Base-by-base conservation (phyloP, 768 basidiomycete genomes). In the Lactarius deliciosus region DNA sequence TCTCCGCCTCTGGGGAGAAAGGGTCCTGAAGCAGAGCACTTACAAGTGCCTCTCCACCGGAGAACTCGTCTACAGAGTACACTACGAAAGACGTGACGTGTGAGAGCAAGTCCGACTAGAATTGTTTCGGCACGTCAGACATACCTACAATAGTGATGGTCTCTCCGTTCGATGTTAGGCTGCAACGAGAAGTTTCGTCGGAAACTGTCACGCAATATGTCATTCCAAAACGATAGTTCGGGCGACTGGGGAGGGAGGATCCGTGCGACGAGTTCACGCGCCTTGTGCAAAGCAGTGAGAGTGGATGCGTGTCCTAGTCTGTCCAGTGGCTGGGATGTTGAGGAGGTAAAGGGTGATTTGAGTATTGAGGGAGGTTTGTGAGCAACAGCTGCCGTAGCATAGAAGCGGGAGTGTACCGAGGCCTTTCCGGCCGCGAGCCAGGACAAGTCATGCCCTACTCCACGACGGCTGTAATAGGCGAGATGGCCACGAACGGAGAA, bases 11-110 rank as follows among this genome's bases (percentile, higher is more conserved):
- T n/a, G 85, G 83, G 2, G 80, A 78, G 69, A 93, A 82, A 16
- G 90, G 90, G 62, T 92, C 86, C 54, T 87, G 83, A 18, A 93
- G 78, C 41, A 93, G 79, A 8, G 90, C 89, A 5, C 86, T 85
- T 22, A 92, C 83, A 5, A 93, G 76, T 36, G 88, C 85, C 43
- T 77, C 77, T 8, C 85, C 79, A 43, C 79, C 80, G 22, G 87
- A 81, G 74, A 78, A 81, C 71, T 83, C 75, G 73, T 87, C 85
- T 60, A 82, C 71, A 15, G 85, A 83, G 72, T 81, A 84, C 15
- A 92, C 90, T 91, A 65, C 59, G 53, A 43, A 55, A 22, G 32
- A n/a, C 13, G n/a, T n/a, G 38, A 34, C 28, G 28, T 16, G 30
- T 63, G 41, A 67, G 53, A 13, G 38, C 6, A 9, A 18, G 36